Percentiles rank a stretch among this genome's conserved stretches.
phyloP scores from a whole-genome alignment of 345 rosid species.

The Salix viminalis region DNA sequence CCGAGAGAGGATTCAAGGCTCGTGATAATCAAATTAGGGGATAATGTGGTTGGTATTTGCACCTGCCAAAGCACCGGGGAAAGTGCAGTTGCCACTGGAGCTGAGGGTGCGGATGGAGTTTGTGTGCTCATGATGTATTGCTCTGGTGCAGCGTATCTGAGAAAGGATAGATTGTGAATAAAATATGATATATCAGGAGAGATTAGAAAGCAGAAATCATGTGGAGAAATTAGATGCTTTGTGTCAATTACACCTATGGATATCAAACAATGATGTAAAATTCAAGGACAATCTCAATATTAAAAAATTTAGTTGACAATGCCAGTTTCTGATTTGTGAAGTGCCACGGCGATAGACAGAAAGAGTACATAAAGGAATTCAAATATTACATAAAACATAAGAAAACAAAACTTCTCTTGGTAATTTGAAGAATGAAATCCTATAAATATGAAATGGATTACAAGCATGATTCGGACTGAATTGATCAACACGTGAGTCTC shows the following conservation, averaged over 20 bases:
- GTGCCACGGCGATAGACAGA: background rate
- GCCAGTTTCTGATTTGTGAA: background rate
- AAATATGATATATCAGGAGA: background rate
- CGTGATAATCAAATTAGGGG: conserved; percentile 4
- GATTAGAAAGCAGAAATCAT: background rate
- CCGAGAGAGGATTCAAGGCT: conserved; percentile 7
- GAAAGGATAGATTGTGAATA: background rate
- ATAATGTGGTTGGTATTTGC: background rate
- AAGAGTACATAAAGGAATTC: background rate
- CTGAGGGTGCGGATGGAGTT: conserved; percentile 98
- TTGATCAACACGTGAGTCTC: background rate
- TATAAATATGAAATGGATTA: background rate
- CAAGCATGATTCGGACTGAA: background rate
- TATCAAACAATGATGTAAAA: background rate
- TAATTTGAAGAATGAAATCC: background rate
- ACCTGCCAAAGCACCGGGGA: conserved; percentile 99
- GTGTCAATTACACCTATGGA: background rate
- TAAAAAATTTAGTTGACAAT: background rate
- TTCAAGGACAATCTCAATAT: background rate
- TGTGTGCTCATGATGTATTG: conserved; percentile 99
- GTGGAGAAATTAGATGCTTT: background rate
- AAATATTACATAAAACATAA: background rate
- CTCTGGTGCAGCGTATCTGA: conserved; percentile 94
- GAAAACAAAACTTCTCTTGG: background rate
- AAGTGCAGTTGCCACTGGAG: conserved; percentile 94